phyloP scores from a whole-genome alignment of 805 yeast species.

The Hyphopichia homilentoma region DNA sequence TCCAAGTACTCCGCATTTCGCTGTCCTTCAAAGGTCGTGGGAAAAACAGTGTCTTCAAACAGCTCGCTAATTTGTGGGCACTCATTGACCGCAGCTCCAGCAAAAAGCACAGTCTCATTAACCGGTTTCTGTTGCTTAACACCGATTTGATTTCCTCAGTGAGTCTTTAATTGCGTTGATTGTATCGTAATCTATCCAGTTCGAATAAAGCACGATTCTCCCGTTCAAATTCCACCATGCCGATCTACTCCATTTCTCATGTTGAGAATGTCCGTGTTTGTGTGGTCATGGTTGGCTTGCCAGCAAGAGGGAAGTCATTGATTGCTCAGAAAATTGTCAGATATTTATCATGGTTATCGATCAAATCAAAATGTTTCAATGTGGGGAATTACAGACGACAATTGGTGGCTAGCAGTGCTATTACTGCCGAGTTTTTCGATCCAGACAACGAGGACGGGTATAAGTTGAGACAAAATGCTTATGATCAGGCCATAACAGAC shows the following conservation, averaged over 20 bases:
- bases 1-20: no score
- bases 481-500: slow-evolving; percentile 66
- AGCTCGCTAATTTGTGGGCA: no score
- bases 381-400: slow-evolving; percentile 83
- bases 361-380: slow-evolving; percentile 81
- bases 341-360: slow-evolving; percentile 88
- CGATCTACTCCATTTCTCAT: slow-evolving; percentile 54
- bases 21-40: no score
- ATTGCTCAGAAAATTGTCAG: slow-evolving; percentile 93
- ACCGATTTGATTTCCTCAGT: no score
- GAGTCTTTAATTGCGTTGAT: no score
- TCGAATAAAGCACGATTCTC: no score
- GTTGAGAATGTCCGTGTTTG: slow-evolving; percentile 75
- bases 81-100: no score
- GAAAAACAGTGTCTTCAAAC: no score
- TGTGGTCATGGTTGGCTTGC: slow-evolving; percentile 85
- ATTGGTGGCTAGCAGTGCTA: slow-evolving; percentile 46
- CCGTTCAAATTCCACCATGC: no score
- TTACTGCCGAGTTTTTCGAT: slow-evolving; percentile 77
- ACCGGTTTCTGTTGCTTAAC: no score
- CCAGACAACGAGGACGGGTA: slow-evolving; percentile 62
- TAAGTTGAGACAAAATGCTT: slow-evolving; percentile 63
- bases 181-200: no score
- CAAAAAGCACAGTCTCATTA: no score
- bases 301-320: slow-evolving; percentile 91